These are phyloP conservation scores for Boletus pseudo-olivaceus DNA, from an alignment of 768 basidiomycete species.

Conservation along the genomic window DNA sequence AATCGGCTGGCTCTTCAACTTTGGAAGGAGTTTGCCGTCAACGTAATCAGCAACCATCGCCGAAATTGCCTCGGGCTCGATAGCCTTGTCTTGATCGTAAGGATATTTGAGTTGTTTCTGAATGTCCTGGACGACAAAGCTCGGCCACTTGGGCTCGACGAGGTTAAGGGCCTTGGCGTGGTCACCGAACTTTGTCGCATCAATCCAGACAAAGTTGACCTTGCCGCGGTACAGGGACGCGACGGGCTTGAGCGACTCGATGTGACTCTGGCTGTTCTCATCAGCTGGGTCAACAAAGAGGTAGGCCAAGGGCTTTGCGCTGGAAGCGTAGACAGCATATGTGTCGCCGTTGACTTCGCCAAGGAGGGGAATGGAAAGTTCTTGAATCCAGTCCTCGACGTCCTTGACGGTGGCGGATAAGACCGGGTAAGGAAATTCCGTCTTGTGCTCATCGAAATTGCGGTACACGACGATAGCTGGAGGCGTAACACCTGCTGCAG, in stretches of 20 bases:
- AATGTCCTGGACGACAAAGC: conserved; percentile 90
- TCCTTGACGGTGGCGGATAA: conserved; percentile 54
- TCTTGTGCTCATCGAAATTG: conserved; percentile 78
- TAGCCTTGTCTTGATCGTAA: conserved; percentile 60
- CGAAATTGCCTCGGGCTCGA: conserved; percentile 55
- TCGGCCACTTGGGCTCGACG: conserved; percentile 81
- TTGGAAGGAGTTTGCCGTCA: conserved; percentile 70
- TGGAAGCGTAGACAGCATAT: conserved; percentile 79
- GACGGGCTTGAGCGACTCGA: conserved; percentile 68
- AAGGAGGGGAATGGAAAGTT: conserved; percentile 81
- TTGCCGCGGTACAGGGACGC: conserved; percentile 81
- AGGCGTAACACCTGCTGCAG: conserved; percentile 67
- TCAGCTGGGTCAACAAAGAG: conserved; percentile 84
- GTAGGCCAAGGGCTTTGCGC: conserved; percentile 87
- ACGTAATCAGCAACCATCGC: conserved; percentile 63
- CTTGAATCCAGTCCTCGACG: conserved; percentile 73
- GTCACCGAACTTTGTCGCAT: conserved; percentile 90
- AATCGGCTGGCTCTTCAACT: conserved; percentile 87
- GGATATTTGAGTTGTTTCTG: conserved; percentile 87
- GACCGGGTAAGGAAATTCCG: conserved; percentile 61
- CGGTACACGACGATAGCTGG: conserved; percentile 93
- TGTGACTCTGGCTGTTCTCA: conserved; percentile 57
- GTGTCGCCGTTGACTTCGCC: conserved; percentile 95
- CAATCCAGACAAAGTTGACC: conserved; percentile 98
- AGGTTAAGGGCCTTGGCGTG: conserved; percentile 96